Base-by-base conservation (phyloP, 441 rosid species). In the Gossypium davidsonii region DNA sequence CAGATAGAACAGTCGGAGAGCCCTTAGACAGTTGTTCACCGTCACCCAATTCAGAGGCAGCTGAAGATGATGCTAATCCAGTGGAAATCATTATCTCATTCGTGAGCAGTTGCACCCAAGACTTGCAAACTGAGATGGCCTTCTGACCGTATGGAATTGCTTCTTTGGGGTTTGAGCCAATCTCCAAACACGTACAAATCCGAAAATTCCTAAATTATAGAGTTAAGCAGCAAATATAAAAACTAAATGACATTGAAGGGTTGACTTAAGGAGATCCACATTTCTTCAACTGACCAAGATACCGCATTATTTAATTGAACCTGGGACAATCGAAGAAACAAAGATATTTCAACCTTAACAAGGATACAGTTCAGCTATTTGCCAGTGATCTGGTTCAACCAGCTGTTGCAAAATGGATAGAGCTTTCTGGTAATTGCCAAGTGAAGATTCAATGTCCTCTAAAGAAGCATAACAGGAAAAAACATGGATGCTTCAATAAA, bases 371-470 rank as follows among this genome's bases (percentile, higher is more conserved):
- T 92, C 97, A 18, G 97, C 97, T 39, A 86, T 63, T 80, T 76
- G 91, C 55, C 97, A 85, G 86, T 87, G 84, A 74, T 94, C 98
- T 0, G 96, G 88, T 76, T 91, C 97, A 82, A 94, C 99, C 61
- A 92, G 77, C 63, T 81, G 83, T 74, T 85, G 94, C 53, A 94
- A 76, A 67, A 90, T 85, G 72, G 86, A 84, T 17, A 94, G 81
- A 2, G 97, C 97, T 60, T 85, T 84, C 82, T 84, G 83, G 82
- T 92, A 92, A 83, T 92, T 97, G 74, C 85, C 81, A 56, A 90
- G 89, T 51, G 95, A 92, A 78, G 98, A 86, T 85, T 94, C 97
- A 25, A 88, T 84, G 79, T 91, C 98, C 96, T 92, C 98, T 92
- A 76, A 73, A 73, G 23, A 67, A 53, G 73, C 67, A 77, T 3